A percentile compares a stretch with the other conserved stretches of the same genome.
phyloP scores from a whole-genome alignment of 345 rosid species.

The Lepidium sativum region DNA sequence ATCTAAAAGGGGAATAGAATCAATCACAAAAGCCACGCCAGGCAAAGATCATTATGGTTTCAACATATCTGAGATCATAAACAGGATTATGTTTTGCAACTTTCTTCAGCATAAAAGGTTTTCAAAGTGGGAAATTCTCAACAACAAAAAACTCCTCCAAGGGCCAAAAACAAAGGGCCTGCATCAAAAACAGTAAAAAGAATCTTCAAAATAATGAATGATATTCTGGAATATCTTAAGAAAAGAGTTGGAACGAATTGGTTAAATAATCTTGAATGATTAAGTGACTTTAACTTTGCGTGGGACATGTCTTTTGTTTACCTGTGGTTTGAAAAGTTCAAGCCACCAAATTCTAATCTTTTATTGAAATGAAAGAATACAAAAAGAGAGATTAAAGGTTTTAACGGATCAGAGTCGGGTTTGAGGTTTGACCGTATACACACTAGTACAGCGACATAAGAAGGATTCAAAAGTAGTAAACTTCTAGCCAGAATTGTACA shows the following conservation, averaged over 20 bases:
- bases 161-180: neutral
- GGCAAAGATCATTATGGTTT: slow-evolving; percentile 9
- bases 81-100: slow-evolving; percentile 9
- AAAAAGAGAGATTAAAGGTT: slow-evolving; percentile 1
- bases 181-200: neutral
- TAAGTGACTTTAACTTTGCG: slow-evolving; percentile 13
- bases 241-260: slow-evolving; percentile 22
- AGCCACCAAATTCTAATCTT: neutral
- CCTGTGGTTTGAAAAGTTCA: slow-evolving; percentile 26
- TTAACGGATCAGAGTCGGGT: slow-evolving; percentile 14
- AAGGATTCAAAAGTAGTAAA: neutral
- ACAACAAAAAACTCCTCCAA: neutral
- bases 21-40: slow-evolving; percentile 12
- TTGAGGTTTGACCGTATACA: slow-evolving; percentile 1
- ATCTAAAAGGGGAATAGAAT: slow-evolving; percentile 7
- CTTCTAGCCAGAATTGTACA: neutral
- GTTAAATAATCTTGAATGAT: slow-evolving; percentile 21
- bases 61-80: slow-evolving; percentile 7
- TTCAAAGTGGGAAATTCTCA: neutral
- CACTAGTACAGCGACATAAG: neutral
- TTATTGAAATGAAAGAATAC: neutral
- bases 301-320: slow-evolving; percentile 18
- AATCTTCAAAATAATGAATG: slow-evolving; percentile 17
- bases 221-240: slow-evolving; percentile 17
- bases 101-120: neutral